Conservation (phyloP, 163 green algal genomes). For the Smithsoniella earleae region DNA sequence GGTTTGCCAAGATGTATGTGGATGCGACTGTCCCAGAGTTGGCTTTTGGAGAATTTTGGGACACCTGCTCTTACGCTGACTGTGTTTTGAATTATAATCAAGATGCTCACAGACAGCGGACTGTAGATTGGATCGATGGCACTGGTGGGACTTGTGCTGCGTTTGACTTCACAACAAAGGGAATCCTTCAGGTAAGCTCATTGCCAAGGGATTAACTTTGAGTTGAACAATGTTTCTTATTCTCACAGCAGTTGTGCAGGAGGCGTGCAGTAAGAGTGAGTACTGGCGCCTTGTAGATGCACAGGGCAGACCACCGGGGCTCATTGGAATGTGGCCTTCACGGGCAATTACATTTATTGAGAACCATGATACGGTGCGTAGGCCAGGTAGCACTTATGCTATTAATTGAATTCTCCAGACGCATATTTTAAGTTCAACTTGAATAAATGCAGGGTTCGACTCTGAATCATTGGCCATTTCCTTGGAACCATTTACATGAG, state of each 20-base stretch:
- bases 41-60: slow-evolving; percentile 91
- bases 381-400: too few species aligned
- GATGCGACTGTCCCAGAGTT: slow-evolving; percentile 75
- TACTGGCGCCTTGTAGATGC: slow-evolving; percentile 88
- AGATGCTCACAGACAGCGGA: slow-evolving; percentile 82
- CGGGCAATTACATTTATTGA: slow-evolving; percentile 89
- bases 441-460: slow-evolving; percentile 54
- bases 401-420: too few species aligned
- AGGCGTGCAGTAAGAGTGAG: slow-evolving; percentile 84
- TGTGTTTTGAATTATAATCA: slow-evolving; percentile 92
- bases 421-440: too few species aligned
- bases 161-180: slow-evolving; percentile 99
- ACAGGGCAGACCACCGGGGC: slow-evolving; percentile 60
- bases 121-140: slow-evolving; percentile 85
- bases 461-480: slow-evolving; percentile 92
- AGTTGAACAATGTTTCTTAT: background rate
- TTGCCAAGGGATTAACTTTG: background rate
- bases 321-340: slow-evolving; percentile 79
- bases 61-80: slow-evolving; percentile 86
- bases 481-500: slow-evolving; percentile 55
- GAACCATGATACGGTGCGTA: slow-evolving; percentile 72
- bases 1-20: slow-evolving; percentile 76
- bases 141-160: slow-evolving; percentile 76
- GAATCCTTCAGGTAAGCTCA: slow-evolving; percentile 56
- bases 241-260: slow-evolving; percentile 12